These are phyloP conservation scores for Neophaeococcomyces mojaviensis DNA, from an alignment of 2,329 filamentous ascomycete genomes.

Conservation along the genomic window DNA sequence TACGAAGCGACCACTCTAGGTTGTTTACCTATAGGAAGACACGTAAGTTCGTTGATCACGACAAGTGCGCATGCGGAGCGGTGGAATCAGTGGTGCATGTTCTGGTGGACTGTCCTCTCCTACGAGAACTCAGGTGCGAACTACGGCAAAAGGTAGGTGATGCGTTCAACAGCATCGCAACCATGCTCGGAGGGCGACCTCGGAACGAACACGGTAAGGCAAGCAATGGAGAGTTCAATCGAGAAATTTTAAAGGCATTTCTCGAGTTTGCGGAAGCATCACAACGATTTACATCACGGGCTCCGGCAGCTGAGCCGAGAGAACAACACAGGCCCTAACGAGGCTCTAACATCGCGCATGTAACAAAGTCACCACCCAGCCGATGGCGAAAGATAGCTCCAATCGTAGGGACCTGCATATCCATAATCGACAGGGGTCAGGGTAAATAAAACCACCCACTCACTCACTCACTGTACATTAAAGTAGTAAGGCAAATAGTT, in stretches of 20 bases:
- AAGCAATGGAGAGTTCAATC: constrained; percentile 3
- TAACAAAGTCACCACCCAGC: not conserved
- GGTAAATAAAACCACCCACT: constrained; percentile 8
- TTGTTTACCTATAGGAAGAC: constrained; percentile 14
- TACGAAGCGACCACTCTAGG: constrained; percentile 21
- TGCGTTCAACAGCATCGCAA: constrained; percentile 21
- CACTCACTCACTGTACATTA: too few relatives aligned
- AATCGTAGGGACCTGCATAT: not conserved
- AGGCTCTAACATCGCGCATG: constrained; percentile 12
- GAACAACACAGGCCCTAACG: too few relatives aligned
- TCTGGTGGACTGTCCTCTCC: constrained; percentile 23
- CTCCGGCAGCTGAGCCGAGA: constrained; percentile 8
- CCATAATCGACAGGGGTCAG: not conserved
- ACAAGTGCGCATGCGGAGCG: constrained; percentile 19
- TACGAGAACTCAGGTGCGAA: not conserved
- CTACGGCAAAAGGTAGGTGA: constrained; percentile 17
- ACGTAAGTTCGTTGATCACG: constrained; percentile 5
- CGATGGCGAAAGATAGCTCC: not conserved
- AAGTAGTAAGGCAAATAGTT: too few relatives aligned
- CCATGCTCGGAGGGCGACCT: constrained; percentile 21
- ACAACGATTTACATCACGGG: constrained; percentile 12
- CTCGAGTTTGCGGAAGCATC: constrained; percentile 14
- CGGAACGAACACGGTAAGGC: constrained; percentile 14
- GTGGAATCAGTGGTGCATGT: constrained; percentile 20
- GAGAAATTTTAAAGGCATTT: constrained; percentile 9